phyloP scores from a whole-genome alignment of 2,329 filamentous ascomycete species.

The Microcyclospora pomicola region DNA sequence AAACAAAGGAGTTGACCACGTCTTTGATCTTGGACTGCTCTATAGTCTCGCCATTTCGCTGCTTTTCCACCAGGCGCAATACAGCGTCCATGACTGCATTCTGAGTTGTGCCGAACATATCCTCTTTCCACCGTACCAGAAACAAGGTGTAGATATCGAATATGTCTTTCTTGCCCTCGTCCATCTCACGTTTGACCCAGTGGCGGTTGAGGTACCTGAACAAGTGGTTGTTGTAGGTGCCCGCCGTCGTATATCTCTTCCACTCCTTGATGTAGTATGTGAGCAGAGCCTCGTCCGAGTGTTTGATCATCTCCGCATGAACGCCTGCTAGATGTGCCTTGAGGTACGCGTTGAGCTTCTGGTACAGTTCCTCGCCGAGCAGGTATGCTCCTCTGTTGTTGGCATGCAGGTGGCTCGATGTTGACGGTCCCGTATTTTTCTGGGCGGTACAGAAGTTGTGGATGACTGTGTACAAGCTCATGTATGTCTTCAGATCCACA shows the following conservation, averaged over 20 bases:
- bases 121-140: constrained; percentile 85
- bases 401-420: constrained; percentile 33
- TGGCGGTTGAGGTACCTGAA: constrained; percentile 94
- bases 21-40: constrained; percentile 95
- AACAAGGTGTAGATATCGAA: constrained; percentile 98
- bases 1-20: constrained; percentile 90
- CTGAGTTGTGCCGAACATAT: constrained; percentile 74
- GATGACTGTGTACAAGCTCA: constrained; percentile 93
- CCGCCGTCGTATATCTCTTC: constrained; percentile 87
- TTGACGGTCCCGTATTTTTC: constrained; percentile 56
- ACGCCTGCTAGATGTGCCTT: constrained; percentile 61
- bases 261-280: constrained; percentile 94
- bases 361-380: constrained; percentile 89
- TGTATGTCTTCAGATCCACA: constrained; percentile 92
- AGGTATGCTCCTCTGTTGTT: constrained; percentile 76
- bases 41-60: constrained; percentile 93
- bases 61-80: constrained; percentile 88
- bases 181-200: constrained; percentile 98
- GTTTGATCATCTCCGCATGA: constrained; percentile 56
- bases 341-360: constrained; percentile 77
- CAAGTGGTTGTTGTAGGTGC: constrained; percentile 93
- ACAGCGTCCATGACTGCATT: constrained; percentile 90
- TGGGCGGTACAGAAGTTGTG: constrained; percentile 99
- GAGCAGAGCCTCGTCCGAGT: constrained; percentile 80
- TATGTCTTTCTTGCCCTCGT: constrained; percentile 95